Base-by-base conservation (phyloP, 371 early-diverging fungal genomes). In the Circinella minor region DNA sequence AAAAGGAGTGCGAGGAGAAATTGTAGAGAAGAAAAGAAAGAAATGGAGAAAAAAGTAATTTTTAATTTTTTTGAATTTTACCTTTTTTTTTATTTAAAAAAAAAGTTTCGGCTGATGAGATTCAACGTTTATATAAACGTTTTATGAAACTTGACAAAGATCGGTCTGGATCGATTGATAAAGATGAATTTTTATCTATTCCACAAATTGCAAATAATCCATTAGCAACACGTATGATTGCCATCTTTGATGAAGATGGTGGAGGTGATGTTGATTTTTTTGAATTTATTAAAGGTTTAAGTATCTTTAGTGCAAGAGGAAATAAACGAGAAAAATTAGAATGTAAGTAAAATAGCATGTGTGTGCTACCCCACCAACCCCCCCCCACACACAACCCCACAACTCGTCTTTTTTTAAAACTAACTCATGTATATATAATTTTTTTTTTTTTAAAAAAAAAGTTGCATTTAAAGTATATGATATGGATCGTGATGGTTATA, bases 391-490 rank as follows among this genome's bases (percentile, higher is more conserved):
- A n/a, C n/a, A n/a, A n/a, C n/a, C n/a, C n/a, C n/a, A n/a, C n/a
- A n/a, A n/a, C n/a, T n/a, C n/a, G n/a, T n/a, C n/a, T n/a, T n/a
- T n/a, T n/a, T n/a, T n/a, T n/a, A n/a, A n/a, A n/a, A n/a, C n/a
- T n/a, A n/a, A n/a, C n/a, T n/a, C n/a, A n/a, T n/a, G n/a, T n/a
- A 48, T 76, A 27, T 27, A 27, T 27, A 27, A n/a, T n/a, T n/a
- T n/a, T n/a, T n/a, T n/a, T n/a, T n/a, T 27, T 27, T 27, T 27
- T 1, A 27, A 27, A 27, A 27, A 27, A 27, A 27, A 27, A 95
- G 94, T 97, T 81, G 97, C 98, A 1, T 99, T 99, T 86, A 95
- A 94, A 72, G 95, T 99, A n/a, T 99, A 98, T 80, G 99, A 99
- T 76, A 96, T 97, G 90, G 98, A 99, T 81, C 89, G 97, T 57